Evolutionary conservation across 345 rosid genomes (phyloP).

Genomic region (Populus tremula): DNA sequence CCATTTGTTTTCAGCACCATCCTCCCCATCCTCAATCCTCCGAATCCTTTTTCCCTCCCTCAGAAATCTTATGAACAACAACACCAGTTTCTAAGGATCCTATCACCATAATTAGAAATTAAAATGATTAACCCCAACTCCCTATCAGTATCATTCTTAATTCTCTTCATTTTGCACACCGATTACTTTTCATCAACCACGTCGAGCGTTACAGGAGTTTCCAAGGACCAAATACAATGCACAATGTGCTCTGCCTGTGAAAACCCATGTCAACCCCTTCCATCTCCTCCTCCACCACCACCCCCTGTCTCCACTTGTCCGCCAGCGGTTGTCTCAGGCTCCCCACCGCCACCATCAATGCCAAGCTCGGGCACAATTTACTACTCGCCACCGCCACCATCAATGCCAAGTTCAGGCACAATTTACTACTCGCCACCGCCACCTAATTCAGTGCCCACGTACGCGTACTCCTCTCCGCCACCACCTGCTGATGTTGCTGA

Average conservation of each 20-base stretch:
- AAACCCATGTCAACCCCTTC: constrained; percentile 35
- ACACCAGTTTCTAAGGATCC: too few relatives aligned
- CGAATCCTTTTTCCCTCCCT: background rate
- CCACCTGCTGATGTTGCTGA: constrained; percentile 16
- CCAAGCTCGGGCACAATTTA: constrained; percentile 9
- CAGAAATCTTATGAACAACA: background rate
- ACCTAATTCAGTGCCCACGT: background rate
- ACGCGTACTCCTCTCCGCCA: constrained; percentile 21
- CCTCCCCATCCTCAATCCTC: background rate
- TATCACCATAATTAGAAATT: background rate
- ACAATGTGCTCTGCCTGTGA: constrained; percentile 34
- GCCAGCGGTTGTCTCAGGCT: constrained; percentile 15
- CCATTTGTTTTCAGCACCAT: background rate
- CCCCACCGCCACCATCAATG: constrained; percentile 25
- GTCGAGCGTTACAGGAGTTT: background rate
- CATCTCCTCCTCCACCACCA: constrained; percentile 30
- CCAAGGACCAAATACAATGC: constrained; percentile 37
- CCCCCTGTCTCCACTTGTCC: constrained; percentile 20
- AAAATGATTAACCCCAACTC: background rate
- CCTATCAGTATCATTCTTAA: background rate
- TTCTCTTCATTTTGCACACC: background rate
- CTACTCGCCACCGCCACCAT: constrained; percentile 27
- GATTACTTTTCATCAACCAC: constrained; percentile 1
- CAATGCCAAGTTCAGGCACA: constrained; percentile 1
- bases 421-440: constrained; percentile 15